These are phyloP conservation scores for Linderniella brevidens DNA, from an alignment of 257 asterid species.

Conservation along the genomic window DNA sequence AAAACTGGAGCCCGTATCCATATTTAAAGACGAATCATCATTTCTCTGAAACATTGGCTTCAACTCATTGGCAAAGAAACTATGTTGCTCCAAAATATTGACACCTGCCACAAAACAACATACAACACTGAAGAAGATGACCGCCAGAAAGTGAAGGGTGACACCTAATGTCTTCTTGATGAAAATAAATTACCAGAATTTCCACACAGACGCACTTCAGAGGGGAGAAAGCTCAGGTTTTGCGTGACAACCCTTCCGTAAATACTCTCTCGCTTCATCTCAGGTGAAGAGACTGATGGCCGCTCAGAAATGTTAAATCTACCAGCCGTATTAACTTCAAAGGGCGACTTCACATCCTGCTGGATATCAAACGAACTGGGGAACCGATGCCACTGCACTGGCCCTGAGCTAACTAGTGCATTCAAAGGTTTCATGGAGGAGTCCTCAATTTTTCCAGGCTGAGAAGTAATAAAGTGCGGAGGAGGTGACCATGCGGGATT, in stretches of 20 bases:
- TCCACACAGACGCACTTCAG: slow-evolving; percentile 34
- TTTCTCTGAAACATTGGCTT: slow-evolving; percentile 21
- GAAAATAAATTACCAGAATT: slow-evolving; percentile 30
- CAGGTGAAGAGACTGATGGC: slow-evolving; percentile 23
- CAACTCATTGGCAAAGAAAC: slow-evolving; percentile 19
- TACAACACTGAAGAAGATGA: background rate
- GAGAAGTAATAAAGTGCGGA: slow-evolving; percentile 61
- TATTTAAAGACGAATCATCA: slow-evolving; percentile 27
- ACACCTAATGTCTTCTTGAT: background rate
- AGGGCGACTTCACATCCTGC: slow-evolving; percentile 35
- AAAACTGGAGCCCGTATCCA: slow-evolving; percentile 19
- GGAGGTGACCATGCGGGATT: slow-evolving; percentile 99
- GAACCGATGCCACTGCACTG: slow-evolving; percentile 71
- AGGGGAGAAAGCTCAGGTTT: slow-evolving; percentile 30
- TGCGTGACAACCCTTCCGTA: slow-evolving; percentile 32
- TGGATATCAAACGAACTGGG: slow-evolving; percentile 38
- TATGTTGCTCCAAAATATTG: slow-evolving; percentile 27
- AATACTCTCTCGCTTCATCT: slow-evolving; percentile 30
- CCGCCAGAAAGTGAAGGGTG: slow-evolving; percentile 6
- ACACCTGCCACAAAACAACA: slow-evolving; percentile 31
- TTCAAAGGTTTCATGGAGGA: slow-evolving; percentile 45
- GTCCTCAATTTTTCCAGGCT: slow-evolving; percentile 74
- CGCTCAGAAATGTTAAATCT: slow-evolving; percentile 27
- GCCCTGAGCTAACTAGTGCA: slow-evolving; percentile 66
- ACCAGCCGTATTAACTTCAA: slow-evolving; percentile 26